Conservation (phyloP, 305 asterid species). For the Fraxinus sp. region DNA sequence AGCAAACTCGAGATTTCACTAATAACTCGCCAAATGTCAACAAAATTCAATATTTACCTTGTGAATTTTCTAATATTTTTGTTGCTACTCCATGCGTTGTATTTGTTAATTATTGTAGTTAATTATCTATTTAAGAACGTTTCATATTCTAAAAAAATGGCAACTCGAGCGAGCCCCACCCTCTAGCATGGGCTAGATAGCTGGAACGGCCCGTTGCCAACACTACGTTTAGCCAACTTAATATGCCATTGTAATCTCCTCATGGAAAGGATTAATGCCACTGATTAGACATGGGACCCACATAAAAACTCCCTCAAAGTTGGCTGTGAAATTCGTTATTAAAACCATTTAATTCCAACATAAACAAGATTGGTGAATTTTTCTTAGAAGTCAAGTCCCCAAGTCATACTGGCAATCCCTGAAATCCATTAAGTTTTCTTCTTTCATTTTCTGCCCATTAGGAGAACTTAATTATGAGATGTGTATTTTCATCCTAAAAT, state of each 20-base stretch:
- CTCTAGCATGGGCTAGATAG: not conserved
- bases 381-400: not conserved
- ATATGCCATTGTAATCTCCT: not conserved
- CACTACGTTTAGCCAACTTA: not conserved
- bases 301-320: not conserved
- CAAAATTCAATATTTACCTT: not conserved
- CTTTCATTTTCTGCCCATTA: not conserved
- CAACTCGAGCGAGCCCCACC: not conserved
- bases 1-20: not conserved
- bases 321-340: not conserved
- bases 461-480: not conserved
- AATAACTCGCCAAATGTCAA: not conserved
- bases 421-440: not conserved
- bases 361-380: not conserved
- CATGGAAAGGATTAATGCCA: not conserved
- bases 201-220: not conserved
- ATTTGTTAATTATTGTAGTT: not conserved
- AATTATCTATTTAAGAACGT: not conserved
- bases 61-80: not conserved
- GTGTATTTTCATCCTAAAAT: not conserved
- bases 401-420: not conserved
- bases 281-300: not conserved
- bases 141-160: not conserved
- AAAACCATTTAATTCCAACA: not conserved
- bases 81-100: not conserved